Base-by-base conservation (phyloP, 371 early-diverging fungal species). In the Actinomortierella wolfii region DNA sequence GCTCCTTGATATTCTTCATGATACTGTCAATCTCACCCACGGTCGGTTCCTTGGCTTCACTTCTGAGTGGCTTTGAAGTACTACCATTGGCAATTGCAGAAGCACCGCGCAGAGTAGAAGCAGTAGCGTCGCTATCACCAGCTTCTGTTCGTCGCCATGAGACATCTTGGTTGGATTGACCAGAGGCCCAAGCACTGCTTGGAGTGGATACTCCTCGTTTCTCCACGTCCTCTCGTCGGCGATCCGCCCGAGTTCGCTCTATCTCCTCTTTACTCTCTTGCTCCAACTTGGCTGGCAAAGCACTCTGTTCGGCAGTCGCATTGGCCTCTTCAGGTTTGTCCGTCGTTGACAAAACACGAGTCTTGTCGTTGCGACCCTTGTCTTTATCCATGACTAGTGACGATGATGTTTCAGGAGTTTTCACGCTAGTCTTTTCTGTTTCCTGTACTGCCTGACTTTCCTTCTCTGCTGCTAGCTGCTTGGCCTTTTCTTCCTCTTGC, bases 1-100 rank as follows among this genome's bases (percentile, higher is more conserved):
- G 54, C 40, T 69, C 64, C 29, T 69, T 64, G 24, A 64, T 69
- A 20, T 57, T 49, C 26, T 59, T 59, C 69, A 64, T 63, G n/a
- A 69, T 53, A 29, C 59, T 59, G 17, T 58, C 63, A 2, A 62
- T 13, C 42, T 68, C 62, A 11, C 58, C 64, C 3, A 59, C 52
- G 23, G 46, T 54, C 4, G 44, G 41, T 41, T 62, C 64, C 15
- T 45, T 51, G 21, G 42, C 18, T 13, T 15, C 49, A 5, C 56
- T 6, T 9, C 21, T 9, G 43, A 5, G 34, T 40, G 47, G 24
- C 21, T 48, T 48, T 2, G 25, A 48, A 15, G 25, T 23, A 25
- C 48, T 23, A 23, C 24, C 8, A 0, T 59, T 59, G 7, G 62
- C 68, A 18, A 52, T 63, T 21, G 51, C 57, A 4, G 24, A 54